Evolutionary conservation across 1,284 basidiomycete species (phyloP).

Genomic region (Cutaneotrichosporon dermatis): DNA sequence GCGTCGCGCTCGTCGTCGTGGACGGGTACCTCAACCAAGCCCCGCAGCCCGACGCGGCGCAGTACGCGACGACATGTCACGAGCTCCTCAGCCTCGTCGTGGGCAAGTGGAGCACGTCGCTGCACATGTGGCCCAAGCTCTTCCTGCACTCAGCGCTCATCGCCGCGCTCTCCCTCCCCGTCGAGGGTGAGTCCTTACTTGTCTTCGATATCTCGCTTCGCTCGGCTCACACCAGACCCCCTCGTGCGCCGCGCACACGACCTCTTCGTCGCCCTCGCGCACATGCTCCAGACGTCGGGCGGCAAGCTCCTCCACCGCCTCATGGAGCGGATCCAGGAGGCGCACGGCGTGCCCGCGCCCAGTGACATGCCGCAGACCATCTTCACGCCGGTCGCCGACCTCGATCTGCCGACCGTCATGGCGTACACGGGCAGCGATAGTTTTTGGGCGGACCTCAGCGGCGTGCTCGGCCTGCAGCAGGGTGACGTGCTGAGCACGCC

Average conservation of each 20-base stretch:
- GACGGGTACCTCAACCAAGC: slow-evolving; percentile 18
- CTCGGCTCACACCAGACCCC: slow-evolving; percentile 2
- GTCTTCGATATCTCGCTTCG: too few species aligned
- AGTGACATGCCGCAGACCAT: neutral
- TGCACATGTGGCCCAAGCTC: slow-evolving; percentile 21
- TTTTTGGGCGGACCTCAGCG: slow-evolving; percentile 16
- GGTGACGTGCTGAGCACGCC: neutral
- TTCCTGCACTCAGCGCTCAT: slow-evolving; percentile 18
- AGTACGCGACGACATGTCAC: slow-evolving; percentile 8
- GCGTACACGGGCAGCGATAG: slow-evolving; percentile 15
- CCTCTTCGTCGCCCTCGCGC: slow-evolving; percentile 7
- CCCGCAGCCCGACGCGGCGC: neutral
- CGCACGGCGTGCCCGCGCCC: neutral
- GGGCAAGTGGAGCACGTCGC: slow-evolving; percentile 13
- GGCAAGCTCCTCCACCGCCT: slow-evolving; percentile 13
- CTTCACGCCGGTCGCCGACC: slow-evolving; percentile 5
- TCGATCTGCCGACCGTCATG: slow-evolving; percentile 13
- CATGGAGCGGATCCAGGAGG: slow-evolving; percentile 4
- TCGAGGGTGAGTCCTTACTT: slow-evolving; percentile 6
- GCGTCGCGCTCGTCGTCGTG: slow-evolving; percentile 13
- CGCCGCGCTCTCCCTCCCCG: slow-evolving; percentile 11
- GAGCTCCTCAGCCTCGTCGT: slow-evolving; percentile 16
- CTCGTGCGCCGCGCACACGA: slow-evolving; percentile 7
- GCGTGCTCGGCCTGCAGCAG: slow-evolving; percentile 8
- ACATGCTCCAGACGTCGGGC: slow-evolving; percentile 13